Percentiles rank a stretch among this genome's conserved stretches.
These are phyloP conservation scores for Neltuma alba DNA, from an alignment of 306 rosid genomes.

Conservation along the genomic window DNA sequence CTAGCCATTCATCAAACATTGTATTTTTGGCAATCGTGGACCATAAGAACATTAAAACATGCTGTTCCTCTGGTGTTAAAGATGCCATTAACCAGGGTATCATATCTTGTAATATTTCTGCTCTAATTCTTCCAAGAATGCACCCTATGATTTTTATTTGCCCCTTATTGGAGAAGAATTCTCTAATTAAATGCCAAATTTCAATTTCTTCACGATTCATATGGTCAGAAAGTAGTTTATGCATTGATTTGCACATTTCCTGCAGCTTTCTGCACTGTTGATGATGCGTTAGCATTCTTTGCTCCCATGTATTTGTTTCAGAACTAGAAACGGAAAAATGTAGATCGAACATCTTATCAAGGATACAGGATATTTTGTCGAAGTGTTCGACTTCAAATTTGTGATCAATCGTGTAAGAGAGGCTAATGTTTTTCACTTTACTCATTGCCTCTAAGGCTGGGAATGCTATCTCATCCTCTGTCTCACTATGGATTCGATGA, in stretches of 20 bases:
- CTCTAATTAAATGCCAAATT: conserved; percentile 81
- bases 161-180: conserved; percentile 68
- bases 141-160: conserved; percentile 78
- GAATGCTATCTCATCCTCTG: conserved; percentile 93
- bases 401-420: conserved; percentile 85
- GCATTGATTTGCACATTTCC: conserved; percentile 74
- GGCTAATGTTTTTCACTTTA: conserved; percentile 77
- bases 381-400: conserved; percentile 68
- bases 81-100: conserved; percentile 92
- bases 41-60: conserved; percentile 76
- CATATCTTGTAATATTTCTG: conserved; percentile 84
- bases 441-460: conserved; percentile 93
- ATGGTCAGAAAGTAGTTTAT: conserved; percentile 60
- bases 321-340: conserved; percentile 49
- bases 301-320: conserved; percentile 44
- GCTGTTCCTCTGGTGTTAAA: conserved; percentile 78
- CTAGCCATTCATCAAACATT: conserved; percentile 89
- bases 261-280: conserved; percentile 66
- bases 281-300: conserved; percentile 45
- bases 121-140: conserved; percentile 84
- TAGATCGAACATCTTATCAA: conserved; percentile 65
- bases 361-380: conserved; percentile 55
- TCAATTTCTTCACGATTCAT: conserved; percentile 79
- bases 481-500: conserved; percentile 81
- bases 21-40: conserved; percentile 79